phyloP scores from a whole-genome alignment of 441 rosid genomes.

The Pelargonium myrrhifolium region DNA sequence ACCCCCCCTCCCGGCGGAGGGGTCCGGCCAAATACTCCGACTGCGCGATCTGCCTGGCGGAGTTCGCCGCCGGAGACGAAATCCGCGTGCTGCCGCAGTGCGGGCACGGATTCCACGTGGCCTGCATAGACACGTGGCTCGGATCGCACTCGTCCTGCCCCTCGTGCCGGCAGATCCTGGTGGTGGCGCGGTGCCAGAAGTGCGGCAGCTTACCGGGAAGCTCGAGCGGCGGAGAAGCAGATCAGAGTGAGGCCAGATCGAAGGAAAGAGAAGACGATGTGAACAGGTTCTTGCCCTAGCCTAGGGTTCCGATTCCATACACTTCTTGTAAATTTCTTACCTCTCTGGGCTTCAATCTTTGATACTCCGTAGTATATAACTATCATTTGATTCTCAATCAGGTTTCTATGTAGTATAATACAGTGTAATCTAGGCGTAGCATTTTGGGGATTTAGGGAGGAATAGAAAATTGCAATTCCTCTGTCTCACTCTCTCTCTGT shows the following conservation, averaged over 20 bases:
- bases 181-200: background rate
- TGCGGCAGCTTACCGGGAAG: constrained; percentile 18
- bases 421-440: no score
- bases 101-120: background rate
- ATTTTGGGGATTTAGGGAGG: background rate
- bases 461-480: background rate
- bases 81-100: constrained; percentile 4
- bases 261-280: constrained; percentile 46
- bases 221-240: constrained; percentile 20
- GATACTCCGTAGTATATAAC: no score
- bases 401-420: no score
- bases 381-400: no score
- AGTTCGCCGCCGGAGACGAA: constrained; percentile 8
- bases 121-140: constrained; percentile 9
- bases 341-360: no score
- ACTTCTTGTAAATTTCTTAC: no score
- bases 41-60: constrained; percentile 10
- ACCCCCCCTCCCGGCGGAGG: no score
- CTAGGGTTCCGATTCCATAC: no score
- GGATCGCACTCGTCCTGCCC: constrained; percentile 5
- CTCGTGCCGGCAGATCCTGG: background rate
- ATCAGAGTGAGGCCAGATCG: constrained; percentile 32
- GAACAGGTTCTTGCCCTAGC: constrained; percentile 46
- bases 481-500: background rate
- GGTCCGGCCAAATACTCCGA: constrained; percentile 23